These are phyloP conservation scores for Balamuthia mandrillaris DNA, from an alignment of 208 protist species.

Conservation along the genomic window DNA sequence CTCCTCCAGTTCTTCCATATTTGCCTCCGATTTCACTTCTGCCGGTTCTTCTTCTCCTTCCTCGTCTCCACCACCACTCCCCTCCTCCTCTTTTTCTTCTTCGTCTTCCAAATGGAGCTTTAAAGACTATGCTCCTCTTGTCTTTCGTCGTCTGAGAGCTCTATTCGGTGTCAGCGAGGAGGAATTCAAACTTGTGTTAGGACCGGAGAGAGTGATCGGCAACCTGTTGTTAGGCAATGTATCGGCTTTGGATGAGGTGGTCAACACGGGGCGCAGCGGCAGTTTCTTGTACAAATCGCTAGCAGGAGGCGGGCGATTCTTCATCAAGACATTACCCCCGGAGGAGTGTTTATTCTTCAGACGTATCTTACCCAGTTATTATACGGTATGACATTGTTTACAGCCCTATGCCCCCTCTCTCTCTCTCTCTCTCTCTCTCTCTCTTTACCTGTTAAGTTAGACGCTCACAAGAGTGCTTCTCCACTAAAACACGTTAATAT, in stretches of 20 bases:
- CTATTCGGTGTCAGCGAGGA: not conserved
- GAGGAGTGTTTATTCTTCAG: not conserved
- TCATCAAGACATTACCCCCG: not conserved
- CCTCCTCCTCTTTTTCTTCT: not conserved
- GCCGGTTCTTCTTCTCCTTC: not conserved
- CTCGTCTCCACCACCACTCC: not conserved
- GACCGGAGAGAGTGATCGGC: not conserved
- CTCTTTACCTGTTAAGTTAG: not conserved
- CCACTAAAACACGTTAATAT: not conserved
- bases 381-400: not conserved
- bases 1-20: not conserved
- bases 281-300: not conserved
- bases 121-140: not conserved
- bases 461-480: not conserved
- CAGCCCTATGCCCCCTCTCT: not conserved
- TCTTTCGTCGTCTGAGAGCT: not conserved
- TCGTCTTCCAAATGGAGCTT: not conserved
- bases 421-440: not conserved
- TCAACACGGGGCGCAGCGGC: constrained; percentile 1
- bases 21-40: not conserved
- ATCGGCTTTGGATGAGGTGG: not conserved
- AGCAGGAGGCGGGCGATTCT: not conserved
- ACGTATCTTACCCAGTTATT: not conserved
- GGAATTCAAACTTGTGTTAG: not conserved
- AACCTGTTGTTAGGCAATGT: not conserved